Conservation (phyloP, 2,329 filamentous ascomycete genomes). For the Diatrype stigma region DNA sequence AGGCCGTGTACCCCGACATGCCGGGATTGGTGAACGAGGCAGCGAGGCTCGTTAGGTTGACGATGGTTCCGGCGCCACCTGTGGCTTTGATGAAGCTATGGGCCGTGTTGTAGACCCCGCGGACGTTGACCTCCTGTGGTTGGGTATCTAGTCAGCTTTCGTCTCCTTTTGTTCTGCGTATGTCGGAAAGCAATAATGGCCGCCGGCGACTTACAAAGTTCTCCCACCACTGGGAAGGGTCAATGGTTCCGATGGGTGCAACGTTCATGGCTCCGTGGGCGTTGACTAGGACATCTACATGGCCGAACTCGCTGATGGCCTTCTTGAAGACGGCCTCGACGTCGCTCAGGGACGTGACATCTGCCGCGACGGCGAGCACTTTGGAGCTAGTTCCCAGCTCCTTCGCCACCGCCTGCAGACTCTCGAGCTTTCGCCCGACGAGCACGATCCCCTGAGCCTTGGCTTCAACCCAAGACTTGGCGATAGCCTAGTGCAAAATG, state of each 20-base stretch:
- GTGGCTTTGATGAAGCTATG: neutral
- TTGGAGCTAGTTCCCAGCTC: neutral
- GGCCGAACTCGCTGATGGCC: constrained; percentile 15
- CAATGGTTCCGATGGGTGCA: constrained; percentile 9
- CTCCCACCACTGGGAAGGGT: constrained; percentile 15
- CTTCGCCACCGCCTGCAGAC: neutral
- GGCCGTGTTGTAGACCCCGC: neutral
- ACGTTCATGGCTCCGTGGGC: constrained; percentile 12
- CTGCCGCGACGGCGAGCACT: neutral
- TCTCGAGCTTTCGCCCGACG: neutral
- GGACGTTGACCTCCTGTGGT: neutral
- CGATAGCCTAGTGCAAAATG: neutral
- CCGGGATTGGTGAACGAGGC: constrained; percentile 16
- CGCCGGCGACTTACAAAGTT: constrained; percentile 7
- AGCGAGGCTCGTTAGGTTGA: constrained; percentile 20
- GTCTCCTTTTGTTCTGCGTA: no score
- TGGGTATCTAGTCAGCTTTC: no score
- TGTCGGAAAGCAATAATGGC: no score
- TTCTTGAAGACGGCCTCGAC: constrained; percentile 4
- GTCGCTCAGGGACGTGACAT: neutral
- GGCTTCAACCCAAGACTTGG: neutral
- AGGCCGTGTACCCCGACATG: constrained; percentile 16
- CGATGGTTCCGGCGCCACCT: constrained; percentile 19
- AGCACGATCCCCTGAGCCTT: neutral
- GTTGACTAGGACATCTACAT: constrained; percentile 22